phyloP scores from a whole-genome alignment of 2,329 filamentous ascomycete genomes.

The Talaromyces sp. region DNA sequence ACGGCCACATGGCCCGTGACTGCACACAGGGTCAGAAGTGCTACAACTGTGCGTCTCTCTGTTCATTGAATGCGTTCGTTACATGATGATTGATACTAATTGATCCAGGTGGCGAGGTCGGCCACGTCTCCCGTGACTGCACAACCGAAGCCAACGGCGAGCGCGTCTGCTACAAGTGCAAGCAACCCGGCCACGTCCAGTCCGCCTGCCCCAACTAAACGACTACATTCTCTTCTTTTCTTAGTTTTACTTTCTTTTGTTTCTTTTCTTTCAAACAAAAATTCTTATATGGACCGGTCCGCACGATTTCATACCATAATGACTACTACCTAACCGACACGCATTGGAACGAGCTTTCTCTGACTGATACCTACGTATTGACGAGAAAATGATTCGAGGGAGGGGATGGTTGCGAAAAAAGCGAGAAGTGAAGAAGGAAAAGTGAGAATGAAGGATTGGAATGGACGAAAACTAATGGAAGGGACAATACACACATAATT shows the following conservation, averaged over 20 bases:
- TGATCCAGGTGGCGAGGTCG: constrained; percentile 68
- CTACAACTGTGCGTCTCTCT: constrained; percentile 77
- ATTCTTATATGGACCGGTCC: constrained; percentile 7
- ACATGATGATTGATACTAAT: constrained; percentile 2
- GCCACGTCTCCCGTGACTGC: constrained; percentile 94
- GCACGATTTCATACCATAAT: constrained; percentile 16
- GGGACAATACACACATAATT: background rate
- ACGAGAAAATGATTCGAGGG: constrained; percentile 6
- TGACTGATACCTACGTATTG: background rate
- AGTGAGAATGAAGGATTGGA: constrained; percentile 7
- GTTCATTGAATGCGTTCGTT: background rate
- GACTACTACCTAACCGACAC: constrained; percentile 12
- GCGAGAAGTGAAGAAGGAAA: background rate
- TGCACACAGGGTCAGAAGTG: constrained; percentile 99
- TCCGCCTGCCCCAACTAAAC: constrained; percentile 81
- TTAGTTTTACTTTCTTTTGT: constrained; percentile 11
- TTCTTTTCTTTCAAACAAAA: background rate
- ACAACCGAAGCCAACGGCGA: constrained; percentile 85
- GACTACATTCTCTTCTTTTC: constrained; percentile 26
- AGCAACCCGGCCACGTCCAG: constrained; percentile 85
- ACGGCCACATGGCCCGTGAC: constrained; percentile 96
- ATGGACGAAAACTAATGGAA: background rate
- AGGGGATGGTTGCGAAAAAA: constrained; percentile 7
- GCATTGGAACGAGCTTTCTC: constrained; percentile 7
- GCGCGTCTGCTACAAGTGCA: constrained; percentile 98